These are phyloP conservation scores for Pugionium dolabratum DNA, from an alignment of 345 rosid species.

Conservation along the genomic window DNA sequence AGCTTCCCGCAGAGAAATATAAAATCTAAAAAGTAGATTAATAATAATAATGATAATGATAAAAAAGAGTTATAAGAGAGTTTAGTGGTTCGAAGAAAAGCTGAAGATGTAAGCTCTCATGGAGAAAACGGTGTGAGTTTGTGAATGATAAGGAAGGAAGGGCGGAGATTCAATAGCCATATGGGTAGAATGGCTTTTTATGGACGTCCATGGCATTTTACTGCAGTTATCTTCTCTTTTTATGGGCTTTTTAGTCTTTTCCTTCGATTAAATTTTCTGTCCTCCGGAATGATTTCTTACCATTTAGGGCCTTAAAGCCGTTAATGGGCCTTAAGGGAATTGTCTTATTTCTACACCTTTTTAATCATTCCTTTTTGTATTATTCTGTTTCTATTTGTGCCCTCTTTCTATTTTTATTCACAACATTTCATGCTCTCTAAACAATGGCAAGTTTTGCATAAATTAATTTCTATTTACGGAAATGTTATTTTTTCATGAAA, in stretches of 20 bases:
- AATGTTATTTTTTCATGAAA: too few species aligned
- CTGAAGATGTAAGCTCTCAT: conserved; percentile 29
- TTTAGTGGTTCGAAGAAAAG: conserved; percentile 42
- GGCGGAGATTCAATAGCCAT: conserved; percentile 93
- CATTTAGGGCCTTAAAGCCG: conserved; percentile 11
- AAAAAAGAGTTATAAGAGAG: conserved; percentile 26
- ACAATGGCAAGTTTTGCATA: too few species aligned
- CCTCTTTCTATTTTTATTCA: too few species aligned
- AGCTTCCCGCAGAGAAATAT: not conserved
- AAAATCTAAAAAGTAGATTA: not conserved
- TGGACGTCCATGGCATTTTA: conserved; percentile 52
- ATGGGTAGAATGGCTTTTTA: conserved; percentile 53
- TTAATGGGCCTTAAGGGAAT: conserved; percentile 24
- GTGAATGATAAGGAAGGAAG: conserved; percentile 96
- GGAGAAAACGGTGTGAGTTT: conserved; percentile 36
- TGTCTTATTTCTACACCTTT: not conserved
- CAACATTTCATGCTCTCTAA: too few species aligned
- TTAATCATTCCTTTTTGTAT: not conserved
- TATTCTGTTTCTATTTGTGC: not conserved
- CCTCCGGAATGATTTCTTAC: not conserved
- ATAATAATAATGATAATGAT: not conserved
- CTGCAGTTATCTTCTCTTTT: conserved; percentile 40
- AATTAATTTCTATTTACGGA: too few species aligned
- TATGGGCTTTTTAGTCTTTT: conserved; percentile 14
- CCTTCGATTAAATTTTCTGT: too few species aligned